A percentile compares a stretch with the other conserved stretches of the same genome.
These are phyloP conservation scores for Apiospora aurea DNA, from an alignment of 2,329 filamentous ascomycete species.

Conservation along the genomic window DNA sequence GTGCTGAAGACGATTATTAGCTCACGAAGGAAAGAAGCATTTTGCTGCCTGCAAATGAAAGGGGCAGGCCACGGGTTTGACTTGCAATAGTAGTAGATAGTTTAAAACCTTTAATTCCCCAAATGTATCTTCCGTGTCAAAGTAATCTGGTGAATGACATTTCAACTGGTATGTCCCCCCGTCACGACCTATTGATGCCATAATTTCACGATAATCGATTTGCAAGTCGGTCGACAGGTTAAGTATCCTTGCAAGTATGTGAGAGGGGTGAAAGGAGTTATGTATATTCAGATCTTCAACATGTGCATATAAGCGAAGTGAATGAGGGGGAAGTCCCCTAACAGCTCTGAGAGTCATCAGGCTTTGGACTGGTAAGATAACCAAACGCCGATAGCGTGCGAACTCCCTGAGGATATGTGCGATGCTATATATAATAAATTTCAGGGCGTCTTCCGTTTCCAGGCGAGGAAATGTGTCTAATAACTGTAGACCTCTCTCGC, in stretches of 20 bases:
- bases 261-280: neutral
- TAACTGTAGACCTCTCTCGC: neutral
- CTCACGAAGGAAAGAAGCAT: slow-evolving; percentile 2
- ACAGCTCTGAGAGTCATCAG: neutral
- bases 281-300: neutral
- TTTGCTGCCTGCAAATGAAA: slow-evolving; percentile 13
- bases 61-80: slow-evolving; percentile 14
- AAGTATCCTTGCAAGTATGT: neutral
- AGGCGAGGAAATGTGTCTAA: neutral
- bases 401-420: slow-evolving; percentile 1
- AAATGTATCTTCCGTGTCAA: neutral
- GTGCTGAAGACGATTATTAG: neutral
- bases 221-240: no score
- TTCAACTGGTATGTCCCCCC: no score
- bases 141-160: neutral
- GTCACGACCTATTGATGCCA: no score
- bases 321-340: neutral
- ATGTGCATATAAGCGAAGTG: neutral
- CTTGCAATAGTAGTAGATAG: slow-evolving; percentile 20
- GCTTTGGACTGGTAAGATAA: neutral
- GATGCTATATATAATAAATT: neutral
- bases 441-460: neutral
- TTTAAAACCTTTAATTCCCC: slow-evolving; percentile 16
- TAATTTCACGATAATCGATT: no score
- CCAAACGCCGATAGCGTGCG: neutral